Evolutionary conservation across 768 basidiomycete genomes (phyloP), one percentile per base, ranked within the genome.

Genomic region (Lactarius hengduanensis): DNA sequence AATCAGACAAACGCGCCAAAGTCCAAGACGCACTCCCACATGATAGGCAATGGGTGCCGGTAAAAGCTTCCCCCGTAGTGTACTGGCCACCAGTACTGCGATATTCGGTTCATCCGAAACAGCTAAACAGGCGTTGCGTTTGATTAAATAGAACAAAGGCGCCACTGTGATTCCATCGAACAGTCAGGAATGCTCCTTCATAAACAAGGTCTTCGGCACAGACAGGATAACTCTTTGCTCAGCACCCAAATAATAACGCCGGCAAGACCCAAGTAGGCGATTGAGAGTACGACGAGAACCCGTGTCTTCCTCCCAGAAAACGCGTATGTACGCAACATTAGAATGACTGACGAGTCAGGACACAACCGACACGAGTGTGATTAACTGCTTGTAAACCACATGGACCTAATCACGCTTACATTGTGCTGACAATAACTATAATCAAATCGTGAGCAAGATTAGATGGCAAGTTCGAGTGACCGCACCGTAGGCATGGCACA

Each of bases 191-290:
- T 41, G 34, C 18, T 18, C 18, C 30, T 18, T 18, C 50, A 41
- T 18, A 22, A 54, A 43, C 13, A 11, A 18, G 7, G 32, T 8
- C 20, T 7, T 4, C 7, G 59, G 2, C 36, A 68, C 67, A 16
- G 41, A 67, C 66, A 22, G 11, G 3, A 9, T 54, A 67, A n/a
- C n/a, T 63, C 18, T 15, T 41, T 45, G 57, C 62, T 45, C 6
- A 66, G 9, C 45, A 69, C 61, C 66, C 59, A 67, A 20, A 64
- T 26, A 10, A 63, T 55, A 26, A 57, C 47, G 18, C 58, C 40
- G 40, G 45, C 40, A 28, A 69, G 36, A 57, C n/a, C n/a, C 6
- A 41, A 34, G 40, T 67, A 67, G 22, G 20, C 18, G 20, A 20
- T 20, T 4, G 32, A 61, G 6, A 69, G 69, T 20, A 36, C 7